phyloP scores from a whole-genome alignment of 2,329 filamentous ascomycete genomes.

The Alternaria hordeiaustralica region DNA sequence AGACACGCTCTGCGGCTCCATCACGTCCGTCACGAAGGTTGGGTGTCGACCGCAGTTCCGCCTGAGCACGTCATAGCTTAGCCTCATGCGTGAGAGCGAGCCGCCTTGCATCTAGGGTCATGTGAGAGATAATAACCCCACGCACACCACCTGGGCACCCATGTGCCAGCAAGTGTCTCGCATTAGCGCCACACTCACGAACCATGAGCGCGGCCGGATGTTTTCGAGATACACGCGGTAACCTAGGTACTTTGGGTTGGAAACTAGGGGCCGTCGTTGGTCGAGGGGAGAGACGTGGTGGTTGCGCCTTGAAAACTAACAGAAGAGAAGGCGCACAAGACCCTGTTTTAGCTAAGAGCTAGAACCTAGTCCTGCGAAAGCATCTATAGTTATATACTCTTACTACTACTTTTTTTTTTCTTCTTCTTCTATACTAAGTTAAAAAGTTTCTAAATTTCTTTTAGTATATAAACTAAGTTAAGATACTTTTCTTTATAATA shows the following conservation, averaged over 20 bases:
- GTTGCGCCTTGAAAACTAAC: background rate
- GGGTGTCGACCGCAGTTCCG: background rate
- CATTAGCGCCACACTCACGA: slow-evolving; percentile 1
- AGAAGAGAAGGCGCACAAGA: background rate
- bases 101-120: background rate
- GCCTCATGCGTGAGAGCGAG: slow-evolving; percentile 12
- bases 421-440: too few relatives aligned
- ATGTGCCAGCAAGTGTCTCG: slow-evolving; percentile 13
- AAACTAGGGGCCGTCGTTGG: background rate
- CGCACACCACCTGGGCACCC: background rate
- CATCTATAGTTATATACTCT: too few relatives aligned
- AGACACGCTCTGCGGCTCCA: background rate
- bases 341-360: too few relatives aligned
- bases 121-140: background rate
- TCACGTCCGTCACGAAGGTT: background rate
- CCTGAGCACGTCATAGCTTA: slow-evolving; percentile 14
- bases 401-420: too few relatives aligned
- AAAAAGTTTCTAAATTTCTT: too few relatives aligned
- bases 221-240: background rate
- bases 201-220: background rate
- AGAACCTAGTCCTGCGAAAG: background rate
- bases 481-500: too few relatives aligned
- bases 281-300: background rate
- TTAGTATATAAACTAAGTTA: too few relatives aligned
- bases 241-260: background rate